Evolutionary conservation across 305 asterid genomes (phyloP), one percentile per base, ranked within the genome.

Genomic region (Fraxinus sp.): DNA sequence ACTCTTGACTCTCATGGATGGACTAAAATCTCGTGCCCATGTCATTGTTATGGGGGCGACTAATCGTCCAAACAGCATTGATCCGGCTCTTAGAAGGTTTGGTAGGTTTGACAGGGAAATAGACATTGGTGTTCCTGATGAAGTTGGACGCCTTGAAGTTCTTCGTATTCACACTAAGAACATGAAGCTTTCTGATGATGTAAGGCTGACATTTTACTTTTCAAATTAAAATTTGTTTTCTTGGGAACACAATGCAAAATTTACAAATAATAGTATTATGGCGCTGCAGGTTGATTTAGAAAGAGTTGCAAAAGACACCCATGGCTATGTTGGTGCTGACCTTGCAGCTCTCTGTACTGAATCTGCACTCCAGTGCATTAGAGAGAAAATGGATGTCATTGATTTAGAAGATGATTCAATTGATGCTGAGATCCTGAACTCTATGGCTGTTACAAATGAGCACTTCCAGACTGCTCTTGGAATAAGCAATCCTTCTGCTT

Each of bases 341-440:
- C 91, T 91, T 52, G 94, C 94, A 64, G 94, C 92, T 76, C 93
- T 91, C 57, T 91, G 94, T 86, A 89, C 93, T 8, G 94, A 91
- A 81, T 88, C 94, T 87, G 94, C 92, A 0, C 94, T 91, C 24
- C 94, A 91, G 87, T 89, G 92, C 86, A 91, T 91, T 77, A 86
- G 94, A 84, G 94, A 91, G 87, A 91, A 89, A 85, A 91, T 91
- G 91, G 94, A 89, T 83, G 90, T 91, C 76, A 91, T 89, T 37
- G 94, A 91, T 73, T 86, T 89, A 86, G 94, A 91, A 82, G 94
- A 91, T 81, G 93, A 91, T 55, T 39, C 89, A 1, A 91, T 91
- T 84, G 94, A 91, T 85, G 93, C 94, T 32, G 93, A 91, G 88
- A 88, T 91, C 52, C 90, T 91, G 1, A 90, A 91, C 84, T 88